Percentiles rank a stretch among this genome's conserved stretches.
These are phyloP conservation scores for Diaporthe vaccinii DNA, from an alignment of 2,329 filamentous ascomycete genomes.

Conservation along the genomic window DNA sequence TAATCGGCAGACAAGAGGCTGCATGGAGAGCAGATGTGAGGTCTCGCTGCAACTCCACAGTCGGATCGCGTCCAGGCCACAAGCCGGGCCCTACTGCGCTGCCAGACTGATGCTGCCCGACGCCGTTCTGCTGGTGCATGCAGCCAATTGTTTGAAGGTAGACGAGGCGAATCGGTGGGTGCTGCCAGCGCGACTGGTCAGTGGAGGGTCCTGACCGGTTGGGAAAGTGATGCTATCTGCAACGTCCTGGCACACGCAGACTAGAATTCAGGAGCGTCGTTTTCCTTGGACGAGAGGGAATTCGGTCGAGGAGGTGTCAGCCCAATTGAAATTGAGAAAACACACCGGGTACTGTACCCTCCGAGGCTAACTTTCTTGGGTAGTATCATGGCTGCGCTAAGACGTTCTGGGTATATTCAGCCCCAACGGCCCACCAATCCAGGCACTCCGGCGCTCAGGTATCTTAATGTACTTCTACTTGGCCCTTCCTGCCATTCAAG, in stretches of 20 bases:
- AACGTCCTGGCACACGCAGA: conserved; percentile 18
- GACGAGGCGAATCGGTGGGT: neutral
- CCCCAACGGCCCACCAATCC: neutral
- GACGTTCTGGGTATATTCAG: neutral
- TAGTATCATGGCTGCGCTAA: neutral
- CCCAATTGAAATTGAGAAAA: neutral
- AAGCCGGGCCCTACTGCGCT: neutral
- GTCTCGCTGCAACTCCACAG: neutral
- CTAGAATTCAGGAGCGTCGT: conserved; percentile 17
- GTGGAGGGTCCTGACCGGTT: conserved; percentile 23
- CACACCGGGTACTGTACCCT: conserved; percentile 10
- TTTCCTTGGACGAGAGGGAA: conserved; percentile 6
- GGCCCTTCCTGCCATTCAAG: neutral
- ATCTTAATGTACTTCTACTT: conserved; percentile 11
- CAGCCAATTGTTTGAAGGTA: neutral
- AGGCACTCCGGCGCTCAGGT: neutral
- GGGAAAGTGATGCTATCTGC: conserved; percentile 28
- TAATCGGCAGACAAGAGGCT: neutral
- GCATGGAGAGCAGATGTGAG: neutral
- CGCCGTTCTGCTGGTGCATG: neutral
- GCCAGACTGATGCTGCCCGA: conserved; percentile 12
- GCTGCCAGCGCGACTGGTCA: neutral
- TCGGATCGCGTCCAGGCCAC: neutral
- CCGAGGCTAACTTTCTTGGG: neutral
- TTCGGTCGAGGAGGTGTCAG: neutral